Evolutionary conservation across 2,329 filamentous ascomycete genomes (phyloP).

Genomic region (Clarireedia hainanense): DNA sequence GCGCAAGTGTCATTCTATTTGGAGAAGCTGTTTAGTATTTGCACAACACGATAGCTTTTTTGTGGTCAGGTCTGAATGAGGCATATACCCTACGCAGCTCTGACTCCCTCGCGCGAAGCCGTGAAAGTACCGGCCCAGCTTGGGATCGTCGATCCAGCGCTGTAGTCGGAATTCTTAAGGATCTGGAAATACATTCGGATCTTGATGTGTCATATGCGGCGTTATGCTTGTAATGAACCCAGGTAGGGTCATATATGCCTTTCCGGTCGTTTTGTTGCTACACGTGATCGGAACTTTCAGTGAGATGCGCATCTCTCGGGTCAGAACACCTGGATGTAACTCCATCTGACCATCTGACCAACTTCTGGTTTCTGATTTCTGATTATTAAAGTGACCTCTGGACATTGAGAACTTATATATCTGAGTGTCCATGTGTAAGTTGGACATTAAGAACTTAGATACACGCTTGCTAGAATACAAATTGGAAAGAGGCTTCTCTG

Average conservation of each 20-base stretch:
- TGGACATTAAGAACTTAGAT: too few relatives aligned
- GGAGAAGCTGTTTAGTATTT: too few relatives aligned
- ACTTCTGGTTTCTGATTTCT: too few relatives aligned
- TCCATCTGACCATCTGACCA: too few relatives aligned
- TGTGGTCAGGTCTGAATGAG: too few relatives aligned
- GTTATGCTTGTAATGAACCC: neutral
- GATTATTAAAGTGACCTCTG: too few relatives aligned
- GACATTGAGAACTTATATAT: too few relatives aligned
- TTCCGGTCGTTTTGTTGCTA: neutral
- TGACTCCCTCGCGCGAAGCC: neutral
- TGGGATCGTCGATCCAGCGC: slow-evolving; percentile 34
- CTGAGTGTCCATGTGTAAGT: too few relatives aligned
- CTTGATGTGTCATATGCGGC: slow-evolving; percentile 31
- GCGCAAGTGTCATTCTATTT: neutral
- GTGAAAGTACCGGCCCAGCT: slow-evolving; percentile 1
- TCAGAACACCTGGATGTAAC: neutral
- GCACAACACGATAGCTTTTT: too few relatives aligned
- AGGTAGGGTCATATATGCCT: neutral
- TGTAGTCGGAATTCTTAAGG: slow-evolving; percentile 37
- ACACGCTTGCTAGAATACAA: too few relatives aligned
- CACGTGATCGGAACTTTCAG: neutral
- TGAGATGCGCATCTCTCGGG: neutral
- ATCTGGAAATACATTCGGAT: slow-evolving; percentile 35
- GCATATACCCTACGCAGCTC: neutral
- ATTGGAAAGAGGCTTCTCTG: too few relatives aligned